Percentiles rank a stretch among this genome's conserved stretches.
These are phyloP conservation scores for Theobroma cacao DNA, from an alignment of 345 rosid genomes.

Conservation along the genomic window DNA sequence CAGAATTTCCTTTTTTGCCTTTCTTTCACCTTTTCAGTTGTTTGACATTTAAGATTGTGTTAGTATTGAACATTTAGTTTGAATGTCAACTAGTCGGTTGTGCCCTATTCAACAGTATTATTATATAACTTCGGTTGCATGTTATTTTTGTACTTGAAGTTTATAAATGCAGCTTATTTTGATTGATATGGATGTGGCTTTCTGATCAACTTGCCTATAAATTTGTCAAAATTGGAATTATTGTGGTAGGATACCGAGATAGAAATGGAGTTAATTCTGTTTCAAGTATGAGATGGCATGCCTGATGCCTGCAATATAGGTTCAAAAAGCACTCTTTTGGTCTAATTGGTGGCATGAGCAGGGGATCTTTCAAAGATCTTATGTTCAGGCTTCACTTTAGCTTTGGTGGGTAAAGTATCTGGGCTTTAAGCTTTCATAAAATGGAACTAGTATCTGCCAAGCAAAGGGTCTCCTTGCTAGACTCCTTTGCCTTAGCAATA, in stretches of 20 bases:
- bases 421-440: no score
- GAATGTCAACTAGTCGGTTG: neutral
- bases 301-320: no score
- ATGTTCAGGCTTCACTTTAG: no score
- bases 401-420: no score
- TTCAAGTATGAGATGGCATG: no score
- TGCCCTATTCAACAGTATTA: neutral
- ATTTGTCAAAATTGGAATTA: neutral
- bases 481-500: no score
- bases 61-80: neutral
- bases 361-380: no score
- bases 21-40: neutral
- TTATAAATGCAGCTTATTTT: neutral
- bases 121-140: neutral
- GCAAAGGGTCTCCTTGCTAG: no score
- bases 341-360: no score
- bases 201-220: neutral
- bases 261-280: no score
- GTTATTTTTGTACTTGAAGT: neutral
- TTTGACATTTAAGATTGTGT: slow-evolving; percentile 11
- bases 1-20: neutral
- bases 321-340: no score
- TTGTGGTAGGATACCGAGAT: neutral
- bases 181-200: neutral
- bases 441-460: no score